Evolutionary conservation across 768 basidiomycete species (phyloP), one percentile per base, ranked within the genome.

Genomic region (Trametes villosa): DNA sequence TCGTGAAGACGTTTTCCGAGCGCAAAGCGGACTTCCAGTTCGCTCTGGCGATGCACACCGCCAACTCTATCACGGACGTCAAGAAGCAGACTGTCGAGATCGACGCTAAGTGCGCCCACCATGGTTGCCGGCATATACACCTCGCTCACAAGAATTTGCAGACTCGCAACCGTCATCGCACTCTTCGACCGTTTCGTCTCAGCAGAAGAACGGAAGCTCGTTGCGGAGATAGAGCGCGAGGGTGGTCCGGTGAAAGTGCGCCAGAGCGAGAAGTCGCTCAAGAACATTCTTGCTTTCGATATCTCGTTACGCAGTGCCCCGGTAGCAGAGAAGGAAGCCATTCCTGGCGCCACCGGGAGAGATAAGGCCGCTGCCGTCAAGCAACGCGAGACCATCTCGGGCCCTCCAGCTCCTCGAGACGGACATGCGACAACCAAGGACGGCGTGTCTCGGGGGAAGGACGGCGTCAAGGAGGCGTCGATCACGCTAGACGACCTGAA

Each of bases 11-110:
- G 7, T 83, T 83, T 65, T 62, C 67, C 18, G 67, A 76, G 13
- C 72, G 77, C 45, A 70, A 74, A 15, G 63, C 70, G 30, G 71
- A 75, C 4, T 71, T 83, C 18, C 68, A 76, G 40, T 66, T 77
- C 12, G 74, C 73, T 0, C 64, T 84, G 1, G 57, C 72, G 1
- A 63, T 81, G 33, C 77, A 81, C 60, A 77, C 76, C 2, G 72
- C 72, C 9, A 60, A 36, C 9, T 31, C 33, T 1, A 36, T 41
- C 3, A 58, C 53, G 4, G 54, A 53, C 1, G 20, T 65, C 17
- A 42, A 46, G 41, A 36, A 15, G 30, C 56, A 52, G 6, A 29
- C 64, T 6, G 24, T 44, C 15, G 36, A 50, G 11, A 29, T 57
- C n/a, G 38, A 61, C 22, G 33, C 53, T 6, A 66, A 46, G 67